phyloP scores from a whole-genome alignment of 345 rosid genomes.

The Crucihimalaya himalaica region DNA sequence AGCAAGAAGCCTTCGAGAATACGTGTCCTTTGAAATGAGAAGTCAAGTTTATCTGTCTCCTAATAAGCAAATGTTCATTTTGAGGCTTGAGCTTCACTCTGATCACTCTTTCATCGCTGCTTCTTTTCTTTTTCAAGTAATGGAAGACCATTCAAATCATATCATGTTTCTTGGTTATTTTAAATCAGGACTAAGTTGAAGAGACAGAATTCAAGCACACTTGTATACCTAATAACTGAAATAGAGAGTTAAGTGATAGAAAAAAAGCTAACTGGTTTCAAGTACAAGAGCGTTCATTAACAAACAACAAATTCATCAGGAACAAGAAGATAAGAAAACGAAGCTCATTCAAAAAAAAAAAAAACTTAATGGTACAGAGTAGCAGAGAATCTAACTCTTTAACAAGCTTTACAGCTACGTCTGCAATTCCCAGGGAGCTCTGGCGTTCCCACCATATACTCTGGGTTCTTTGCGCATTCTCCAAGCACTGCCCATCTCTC shows the following conservation, averaged over 20 bases:
- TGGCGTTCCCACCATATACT: constrained; percentile 81
- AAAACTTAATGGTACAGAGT: constrained; percentile 4
- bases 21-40: constrained; percentile 79
- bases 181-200: not conserved
- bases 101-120: not conserved
- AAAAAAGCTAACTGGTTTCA: too few relatives aligned
- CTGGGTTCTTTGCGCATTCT: constrained; percentile 80
- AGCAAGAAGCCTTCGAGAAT: constrained; percentile 95
- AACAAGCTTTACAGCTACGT: constrained; percentile 88
- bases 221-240: too few relatives aligned
- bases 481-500: constrained; percentile 94
- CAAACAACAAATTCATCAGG: not conserved
- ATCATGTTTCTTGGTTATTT: not conserved
- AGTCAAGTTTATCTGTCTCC: not conserved
- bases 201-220: too few relatives aligned
- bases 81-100: not conserved
- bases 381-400: constrained; percentile 1
- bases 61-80: not conserved
- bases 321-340: not conserved
- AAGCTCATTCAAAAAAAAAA: not conserved
- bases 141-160: not conserved
- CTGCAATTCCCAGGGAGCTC: constrained; percentile 83
- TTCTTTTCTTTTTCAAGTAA: not conserved
- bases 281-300: too few relatives aligned
- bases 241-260: too few relatives aligned